Evolutionary conservation across 192 early-diverging fungal genomes (phyloP), one percentile per base, ranked within the genome.

Genomic region (Podochytrium sp.): DNA sequence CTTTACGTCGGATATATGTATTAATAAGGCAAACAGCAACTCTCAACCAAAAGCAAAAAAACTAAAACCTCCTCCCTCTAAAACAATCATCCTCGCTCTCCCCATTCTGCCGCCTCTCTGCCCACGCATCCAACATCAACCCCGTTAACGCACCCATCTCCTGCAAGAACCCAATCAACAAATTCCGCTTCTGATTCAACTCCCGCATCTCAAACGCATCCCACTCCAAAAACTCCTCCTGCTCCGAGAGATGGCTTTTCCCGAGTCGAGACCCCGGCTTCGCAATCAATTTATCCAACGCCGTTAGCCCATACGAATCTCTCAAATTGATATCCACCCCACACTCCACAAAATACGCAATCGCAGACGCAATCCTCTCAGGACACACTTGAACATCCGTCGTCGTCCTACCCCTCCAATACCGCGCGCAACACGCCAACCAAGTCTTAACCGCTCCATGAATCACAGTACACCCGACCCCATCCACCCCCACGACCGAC

Each of bases 361-460:
- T 47, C 47, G 40, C 63, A 43, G 63, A 40, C 10, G 42, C 18
- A 6, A 43, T 43, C n/a, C 34, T 23, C 38, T 65, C 34, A 27
- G 63, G 58, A 23, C 23, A 20, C 29, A 60, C 35, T 5, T 14
- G 52, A 6, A 55, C 5, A 55, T 55, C 52, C 23, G 18, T 55
- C 7, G 23, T 27, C 52, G 5, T 55, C 18, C 5, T 55, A 5
- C n/a, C n/a, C 23, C 29, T 55, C 10, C 52, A 18, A 27, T 55
- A 18, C 23, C 23, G 52, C 27, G 14, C 27, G 25, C 59, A 61
- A 18, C 20, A 6, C n/a, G 41, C 29, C 37, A 65, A 32, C 63
- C 63, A 65, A 16, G 41, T 7, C 42, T 49, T 65, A 14, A 65
- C 41, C 14, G 34, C 63, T 47, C 63, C 63, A 65, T 65, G 63